These are phyloP conservation scores for Phellinidium pouzarii DNA, from an alignment of 1,284 basidiomycete genomes.

Conservation along the genomic window DNA sequence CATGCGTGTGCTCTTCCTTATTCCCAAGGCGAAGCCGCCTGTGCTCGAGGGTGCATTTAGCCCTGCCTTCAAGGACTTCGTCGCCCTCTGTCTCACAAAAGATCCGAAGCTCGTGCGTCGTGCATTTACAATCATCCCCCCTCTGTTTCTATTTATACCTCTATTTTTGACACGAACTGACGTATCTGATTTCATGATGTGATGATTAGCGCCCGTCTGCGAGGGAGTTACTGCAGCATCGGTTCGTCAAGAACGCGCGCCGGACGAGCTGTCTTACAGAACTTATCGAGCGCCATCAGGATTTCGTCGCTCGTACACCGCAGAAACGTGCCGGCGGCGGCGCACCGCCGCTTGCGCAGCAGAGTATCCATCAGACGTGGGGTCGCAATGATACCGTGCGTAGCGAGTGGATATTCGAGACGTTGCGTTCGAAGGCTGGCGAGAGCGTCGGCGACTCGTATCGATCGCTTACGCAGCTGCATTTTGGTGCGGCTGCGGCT, in stretches of 20 bases:
- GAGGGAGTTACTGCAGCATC: constrained; percentile 86
- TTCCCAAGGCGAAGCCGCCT: constrained; percentile 94
- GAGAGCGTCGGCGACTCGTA: constrained; percentile 46
- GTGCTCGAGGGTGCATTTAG: constrained; percentile 83
- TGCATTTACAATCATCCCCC: neutral
- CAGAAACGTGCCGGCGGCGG: constrained; percentile 21
- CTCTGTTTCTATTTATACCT: constrained; percentile 1
- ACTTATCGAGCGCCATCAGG: constrained; percentile 79
- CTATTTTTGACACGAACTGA: constrained; percentile 16
- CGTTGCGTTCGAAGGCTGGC: constrained; percentile 66
- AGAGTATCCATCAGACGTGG: constrained; percentile 56
- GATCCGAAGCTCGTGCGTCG: constrained; percentile 63
- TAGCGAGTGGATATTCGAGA: constrained; percentile 96
- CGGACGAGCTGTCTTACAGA: constrained; percentile 80
- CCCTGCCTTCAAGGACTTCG: constrained; percentile 87
- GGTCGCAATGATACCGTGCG: constrained; percentile 65
- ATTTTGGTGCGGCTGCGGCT: constrained; percentile 20
- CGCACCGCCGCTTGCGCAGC: constrained; percentile 32
- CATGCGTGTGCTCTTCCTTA: constrained; percentile 93
- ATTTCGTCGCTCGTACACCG: constrained; percentile 55
- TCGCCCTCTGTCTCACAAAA: constrained; percentile 87
- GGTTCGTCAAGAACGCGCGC: constrained; percentile 81
- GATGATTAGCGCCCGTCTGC: constrained; percentile 73
- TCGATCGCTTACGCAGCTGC: constrained; percentile 13
- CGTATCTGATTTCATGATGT: constrained; percentile 18